These are phyloP conservation scores for Leccinum angustisporum DNA, from an alignment of 1,284 basidiomycete genomes.

Conservation along the genomic window DNA sequence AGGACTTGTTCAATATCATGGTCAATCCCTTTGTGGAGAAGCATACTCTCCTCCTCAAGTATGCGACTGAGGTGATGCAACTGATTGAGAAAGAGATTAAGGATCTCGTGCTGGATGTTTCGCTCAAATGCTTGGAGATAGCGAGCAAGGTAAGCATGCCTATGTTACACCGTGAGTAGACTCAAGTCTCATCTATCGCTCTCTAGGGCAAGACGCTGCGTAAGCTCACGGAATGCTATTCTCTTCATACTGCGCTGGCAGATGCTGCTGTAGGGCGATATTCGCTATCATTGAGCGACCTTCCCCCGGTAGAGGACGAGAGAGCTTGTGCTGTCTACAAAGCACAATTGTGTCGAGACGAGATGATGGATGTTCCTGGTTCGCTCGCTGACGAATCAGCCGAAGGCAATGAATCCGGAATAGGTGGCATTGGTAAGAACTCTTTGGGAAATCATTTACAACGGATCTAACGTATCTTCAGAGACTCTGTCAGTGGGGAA, in stretches of 20 bases:
- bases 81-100: conserved; percentile 43
- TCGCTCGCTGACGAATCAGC: conserved; percentile 11
- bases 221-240: conserved; percentile 44
- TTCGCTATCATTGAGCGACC: conserved; percentile 49
- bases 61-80: conserved; percentile 48
- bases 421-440: conserved; percentile 41
- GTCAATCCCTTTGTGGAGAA: conserved; percentile 68
- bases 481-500: conserved; percentile 56
- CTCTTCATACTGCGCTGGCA: conserved; percentile 43
- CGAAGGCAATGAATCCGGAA: conserved; percentile 12
- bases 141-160: conserved; percentile 55
- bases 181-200: too few species aligned
- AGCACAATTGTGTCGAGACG: conserved; percentile 53
- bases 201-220: conserved; percentile 62
- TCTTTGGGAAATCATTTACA: too few species aligned
- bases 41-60: conserved; percentile 51
- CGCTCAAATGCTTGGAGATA: conserved; percentile 55
- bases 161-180: conserved; percentile 3
- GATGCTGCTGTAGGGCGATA: conserved; percentile 48
- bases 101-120: conserved; percentile 52
- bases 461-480: too few species aligned
- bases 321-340: conserved; percentile 42
- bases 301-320: conserved; percentile 52
- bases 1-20: conserved; percentile 61
- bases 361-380: conserved; percentile 16